A percentile compares a stretch with the other conserved stretches of the same genome.
Conservation (phyloP, 140 eudicot genomes). For the Bidens hawaiensis region DNA sequence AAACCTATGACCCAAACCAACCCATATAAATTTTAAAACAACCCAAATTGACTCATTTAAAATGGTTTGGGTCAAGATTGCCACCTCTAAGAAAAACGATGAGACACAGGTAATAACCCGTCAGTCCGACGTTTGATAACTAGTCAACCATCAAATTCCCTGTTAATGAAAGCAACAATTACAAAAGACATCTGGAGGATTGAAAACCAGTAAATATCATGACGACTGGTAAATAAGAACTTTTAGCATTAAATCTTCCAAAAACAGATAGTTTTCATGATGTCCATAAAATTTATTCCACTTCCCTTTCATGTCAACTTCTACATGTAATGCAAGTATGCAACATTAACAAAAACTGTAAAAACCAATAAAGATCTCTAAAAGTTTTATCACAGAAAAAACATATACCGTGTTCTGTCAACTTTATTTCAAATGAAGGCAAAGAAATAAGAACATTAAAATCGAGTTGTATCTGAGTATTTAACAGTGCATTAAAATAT, state of each 20-base stretch:
- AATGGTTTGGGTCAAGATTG: too few species aligned
- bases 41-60: too few species aligned
- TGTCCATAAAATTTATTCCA: not conserved
- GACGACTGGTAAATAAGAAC: constrained; percentile 8
- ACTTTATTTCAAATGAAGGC: not conserved
- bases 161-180: too few species aligned
- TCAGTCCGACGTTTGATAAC: not conserved
- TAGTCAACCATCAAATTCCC: not conserved
- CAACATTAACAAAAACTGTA: not conserved
- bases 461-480: not conserved
- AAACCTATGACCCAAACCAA: too few species aligned
- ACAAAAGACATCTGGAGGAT: too few species aligned
- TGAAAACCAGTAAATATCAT: too few species aligned
- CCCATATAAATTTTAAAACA: too few species aligned
- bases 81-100: too few species aligned
- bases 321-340: not conserved
- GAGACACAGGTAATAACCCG: too few species aligned
- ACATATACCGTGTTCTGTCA: not conserved
- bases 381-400: not conserved
- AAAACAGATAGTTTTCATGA: not conserved
- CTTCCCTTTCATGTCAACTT: not conserved
- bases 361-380: not conserved
- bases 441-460: not conserved
- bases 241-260: not conserved
- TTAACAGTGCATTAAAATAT: not conserved